Evolutionary conservation across 352 stramenopile species (phyloP).

Genomic region (Phytophthora nicotianae): DNA sequence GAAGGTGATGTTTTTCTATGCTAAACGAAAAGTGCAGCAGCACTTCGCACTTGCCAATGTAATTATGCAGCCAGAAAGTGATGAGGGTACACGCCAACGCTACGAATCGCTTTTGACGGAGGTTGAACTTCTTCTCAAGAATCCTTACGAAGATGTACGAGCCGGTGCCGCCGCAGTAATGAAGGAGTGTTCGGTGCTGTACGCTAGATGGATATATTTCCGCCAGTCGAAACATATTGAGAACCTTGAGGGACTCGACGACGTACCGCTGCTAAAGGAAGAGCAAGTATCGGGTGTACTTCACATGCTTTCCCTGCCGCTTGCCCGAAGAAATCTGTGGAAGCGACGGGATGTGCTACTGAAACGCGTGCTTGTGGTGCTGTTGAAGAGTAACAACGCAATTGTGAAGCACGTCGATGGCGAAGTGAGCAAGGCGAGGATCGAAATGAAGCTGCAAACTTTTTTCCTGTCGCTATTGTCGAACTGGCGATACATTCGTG

Average conservation of each 20-base stretch:
- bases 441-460: constrained; percentile 55
- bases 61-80: constrained; percentile 36
- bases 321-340: constrained; percentile 56
- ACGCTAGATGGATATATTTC: constrained; percentile 56
- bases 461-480: constrained; percentile 61
- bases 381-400: constrained; percentile 53
- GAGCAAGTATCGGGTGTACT: constrained; percentile 42
- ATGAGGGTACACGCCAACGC: constrained; percentile 21
- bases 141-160: constrained; percentile 63
- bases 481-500: constrained; percentile 59
- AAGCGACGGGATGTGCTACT: constrained; percentile 46
- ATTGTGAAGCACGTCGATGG: constrained; percentile 59
- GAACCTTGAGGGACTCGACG: constrained; percentile 44
- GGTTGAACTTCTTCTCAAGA: constrained; percentile 56
- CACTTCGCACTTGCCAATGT: constrained; percentile 63
- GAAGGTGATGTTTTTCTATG: constrained; percentile 64
- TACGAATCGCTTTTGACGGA: constrained; percentile 56
- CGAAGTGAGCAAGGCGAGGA: constrained; percentile 62
- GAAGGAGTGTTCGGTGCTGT: constrained; percentile 58
- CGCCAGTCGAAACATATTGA: constrained; percentile 50
- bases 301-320: constrained; percentile 46
- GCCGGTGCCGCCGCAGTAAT: constrained; percentile 46
- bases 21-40: constrained; percentile 60
- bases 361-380: constrained; percentile 41
- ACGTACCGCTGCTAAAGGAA: constrained; percentile 44